Conservation (phyloP, 495 filamentous ascomycete species). For the Geoglossum glabrum region DNA sequence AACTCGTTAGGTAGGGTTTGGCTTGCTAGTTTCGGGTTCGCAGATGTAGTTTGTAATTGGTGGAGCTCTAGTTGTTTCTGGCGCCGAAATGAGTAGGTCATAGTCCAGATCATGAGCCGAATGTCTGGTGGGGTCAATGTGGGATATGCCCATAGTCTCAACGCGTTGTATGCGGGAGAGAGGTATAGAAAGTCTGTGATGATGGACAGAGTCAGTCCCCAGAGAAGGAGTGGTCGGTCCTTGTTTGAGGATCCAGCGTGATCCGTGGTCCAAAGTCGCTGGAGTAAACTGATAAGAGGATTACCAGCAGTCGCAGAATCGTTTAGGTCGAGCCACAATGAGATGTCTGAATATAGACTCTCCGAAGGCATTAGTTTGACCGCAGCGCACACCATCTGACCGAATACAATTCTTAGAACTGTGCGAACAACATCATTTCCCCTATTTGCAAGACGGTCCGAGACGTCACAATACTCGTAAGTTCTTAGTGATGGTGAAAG, state of each 20-base stretch:
- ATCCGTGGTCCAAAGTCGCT: background rate
- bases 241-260: background rate
- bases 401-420: conserved; percentile 33
- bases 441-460: conserved; percentile 36
- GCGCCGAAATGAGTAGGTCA: conserved; percentile 40
- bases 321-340: conserved; percentile 24
- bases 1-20: background rate
- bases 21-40: background rate
- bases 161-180: conserved; percentile 33
- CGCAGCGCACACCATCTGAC: conserved; percentile 54
- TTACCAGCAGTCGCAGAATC: background rate
- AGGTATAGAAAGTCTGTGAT: conserved; percentile 53
- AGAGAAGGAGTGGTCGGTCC: conserved; percentile 40
- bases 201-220: conserved; percentile 58
- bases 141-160: conserved; percentile 48
- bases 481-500: conserved; percentile 42
- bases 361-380: conserved; percentile 43
- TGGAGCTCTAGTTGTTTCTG: conserved; percentile 22
- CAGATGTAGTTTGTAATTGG: background rate
- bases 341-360: conserved; percentile 32
- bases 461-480: conserved; percentile 43
- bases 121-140: conserved; percentile 53
- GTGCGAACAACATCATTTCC: conserved; percentile 29
- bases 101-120: conserved; percentile 33
- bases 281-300: too few species aligned